Evolutionary conservation across 2,329 filamentous ascomycete genomes (phyloP), one percentile per base, ranked within the genome.

Genomic region (Lachnellula hyalina): DNA sequence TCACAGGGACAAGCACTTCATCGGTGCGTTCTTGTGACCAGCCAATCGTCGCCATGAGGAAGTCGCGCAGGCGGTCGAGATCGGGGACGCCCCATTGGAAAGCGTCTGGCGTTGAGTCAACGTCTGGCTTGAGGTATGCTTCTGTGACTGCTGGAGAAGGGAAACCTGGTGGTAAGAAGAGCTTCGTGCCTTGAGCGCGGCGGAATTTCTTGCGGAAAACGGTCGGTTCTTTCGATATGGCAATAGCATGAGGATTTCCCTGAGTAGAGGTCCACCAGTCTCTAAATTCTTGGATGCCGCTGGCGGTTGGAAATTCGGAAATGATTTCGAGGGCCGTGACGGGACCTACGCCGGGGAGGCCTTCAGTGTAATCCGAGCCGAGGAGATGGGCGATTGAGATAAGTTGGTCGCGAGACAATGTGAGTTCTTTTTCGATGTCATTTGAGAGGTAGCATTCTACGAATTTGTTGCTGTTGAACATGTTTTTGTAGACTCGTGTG

Each of bases 401-500:
- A 51, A 99, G 83, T 66, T 93, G 90, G 52, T 87, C 80, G n/a
- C 93, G 84, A 3, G 89, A 87, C 0, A 99, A 81, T 0, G 89
- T 90, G 59, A 96, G 86, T 65, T 99, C 95, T 63, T 88, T 88
- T 65, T 96, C 90, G 0, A 99, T 77, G 66, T 99, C 94, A 0
- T 76, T 77, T 2, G 85, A 75, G 9, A 99, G 80, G 68, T 97
- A 99, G 73, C 94, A 97, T 73, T 99, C 94, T 42, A 99, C 94
- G 65, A 90, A 96, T 70, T 99, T 99, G 71, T 94, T 94, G 65
- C 90, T 87, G 72, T 96, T 99, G 78, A 99, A 99, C 91, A 99
- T 96, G 75, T 99, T 99, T 72, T 99, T 99, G 78, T 99, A 99
- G 21, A 99, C 88, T 17, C 93, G 81, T 0, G 91, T 99, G 38